A percentile compares a stretch with the other conserved stretches of the same genome.
Conservation (phyloP, 2,329 filamentous ascomycete genomes). For the Penicillium psychrosexuale region DNA sequence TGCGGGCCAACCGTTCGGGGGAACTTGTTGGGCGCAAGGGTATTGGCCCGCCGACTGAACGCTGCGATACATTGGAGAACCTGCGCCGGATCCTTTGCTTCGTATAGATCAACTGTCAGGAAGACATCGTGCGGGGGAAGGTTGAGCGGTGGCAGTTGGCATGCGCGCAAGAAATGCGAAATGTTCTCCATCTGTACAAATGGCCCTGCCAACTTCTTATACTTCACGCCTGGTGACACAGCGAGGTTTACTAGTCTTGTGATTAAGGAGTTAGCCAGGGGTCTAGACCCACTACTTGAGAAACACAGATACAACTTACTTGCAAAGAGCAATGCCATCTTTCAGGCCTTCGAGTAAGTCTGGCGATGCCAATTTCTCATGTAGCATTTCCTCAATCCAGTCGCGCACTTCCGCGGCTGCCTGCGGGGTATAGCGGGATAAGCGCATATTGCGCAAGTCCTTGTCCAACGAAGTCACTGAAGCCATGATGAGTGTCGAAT, state of each 20-base stretch:
- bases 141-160: slow-evolving; percentile 78
- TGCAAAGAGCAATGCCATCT: slow-evolving; percentile 90
- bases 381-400: slow-evolving; percentile 83
- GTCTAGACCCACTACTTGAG: not conserved
- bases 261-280: slow-evolving; percentile 22
- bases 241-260: slow-evolving; percentile 75
- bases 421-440: slow-evolving; percentile 87
- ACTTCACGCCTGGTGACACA: slow-evolving; percentile 76
- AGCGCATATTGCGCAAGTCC: slow-evolving; percentile 88
- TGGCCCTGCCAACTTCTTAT: slow-evolving; percentile 89
- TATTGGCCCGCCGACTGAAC: slow-evolving; percentile 83
- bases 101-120: slow-evolving; percentile 93
- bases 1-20: slow-evolving; percentile 73
- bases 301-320: slow-evolving; percentile 52
- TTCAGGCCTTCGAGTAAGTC: slow-evolving; percentile 85
- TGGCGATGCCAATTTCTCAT: slow-evolving; percentile 65
- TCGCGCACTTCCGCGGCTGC: slow-evolving; percentile 78
- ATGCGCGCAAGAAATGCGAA: slow-evolving; percentile 87
- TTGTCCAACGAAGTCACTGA: slow-evolving; percentile 91
- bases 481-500: slow-evolving; percentile 63
- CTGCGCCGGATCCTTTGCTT: slow-evolving; percentile 92
- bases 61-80: slow-evolving; percentile 88
- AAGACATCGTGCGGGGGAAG: slow-evolving; percentile 94
- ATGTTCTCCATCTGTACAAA: slow-evolving; percentile 99
- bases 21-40: slow-evolving; percentile 69